These are phyloP conservation scores for Metrosideros polymorpha DNA, from an alignment of 441 rosid genomes.

Conservation along the genomic window DNA sequence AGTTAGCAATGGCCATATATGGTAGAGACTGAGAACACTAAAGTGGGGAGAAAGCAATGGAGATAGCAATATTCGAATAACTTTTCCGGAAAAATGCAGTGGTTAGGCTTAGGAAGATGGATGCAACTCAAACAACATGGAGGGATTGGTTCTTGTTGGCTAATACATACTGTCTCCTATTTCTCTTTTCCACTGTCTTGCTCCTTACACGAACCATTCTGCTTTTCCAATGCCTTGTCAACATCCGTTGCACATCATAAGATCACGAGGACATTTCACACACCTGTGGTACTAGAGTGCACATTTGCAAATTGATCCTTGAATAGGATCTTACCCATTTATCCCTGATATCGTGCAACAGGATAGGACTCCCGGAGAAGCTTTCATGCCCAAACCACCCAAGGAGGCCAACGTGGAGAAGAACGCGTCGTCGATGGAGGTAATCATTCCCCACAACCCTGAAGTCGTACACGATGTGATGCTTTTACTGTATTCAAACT, in stretches of 20 bases:
- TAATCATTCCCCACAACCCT: background rate
- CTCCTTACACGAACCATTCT: background rate
- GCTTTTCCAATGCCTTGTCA: background rate
- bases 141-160: background rate
- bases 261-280: background rate
- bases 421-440: constrained; percentile 80
- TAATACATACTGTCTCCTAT: background rate
- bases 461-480: background rate
- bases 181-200: background rate
- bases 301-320: background rate
- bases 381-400: constrained; percentile 67
- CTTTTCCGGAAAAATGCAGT: background rate
- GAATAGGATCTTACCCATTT: background rate
- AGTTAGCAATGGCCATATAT: background rate
- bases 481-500: background rate
- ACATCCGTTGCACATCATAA: background rate
- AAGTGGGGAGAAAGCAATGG: background rate
- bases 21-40: background rate
- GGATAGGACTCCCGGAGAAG: constrained; percentile 77
- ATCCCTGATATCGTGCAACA: constrained; percentile 4
- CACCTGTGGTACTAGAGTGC: background rate
- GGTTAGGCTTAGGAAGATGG: background rate
- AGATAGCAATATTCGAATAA: background rate
- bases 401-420: constrained; percentile 94
- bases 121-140: background rate